A percentile compares a stretch with the other conserved stretches of the same genome.
Evolutionary conservation across 495 filamentous ascomycete species (phyloP).

Genomic region (Podospora bellae-mahoneyi): DNA sequence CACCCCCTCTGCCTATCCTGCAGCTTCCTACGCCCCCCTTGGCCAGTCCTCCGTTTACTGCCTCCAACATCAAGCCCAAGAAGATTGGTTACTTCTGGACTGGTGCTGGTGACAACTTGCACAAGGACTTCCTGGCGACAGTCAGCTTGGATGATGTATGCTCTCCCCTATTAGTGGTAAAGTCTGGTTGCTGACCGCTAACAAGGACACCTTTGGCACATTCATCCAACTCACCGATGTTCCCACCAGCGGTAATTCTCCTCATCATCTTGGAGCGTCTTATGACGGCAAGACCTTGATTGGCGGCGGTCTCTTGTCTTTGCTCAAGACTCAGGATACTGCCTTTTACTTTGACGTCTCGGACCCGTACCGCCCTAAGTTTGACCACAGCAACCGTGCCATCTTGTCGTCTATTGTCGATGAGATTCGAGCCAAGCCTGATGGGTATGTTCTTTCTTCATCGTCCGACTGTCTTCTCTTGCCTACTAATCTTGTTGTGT

Average conservation of each 20-base stretch:
- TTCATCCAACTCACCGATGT: constrained; percentile 59
- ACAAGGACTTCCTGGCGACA: constrained; percentile 60
- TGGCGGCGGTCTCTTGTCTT: constrained; percentile 58
- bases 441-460: constrained; percentile 38
- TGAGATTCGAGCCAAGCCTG: constrained; percentile 63
- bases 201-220: constrained; percentile 55
- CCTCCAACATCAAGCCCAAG: constrained; percentile 58
- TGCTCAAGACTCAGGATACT: constrained; percentile 62
- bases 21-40: constrained; percentile 57
- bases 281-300: constrained; percentile 58
- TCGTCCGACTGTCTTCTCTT: background rate
- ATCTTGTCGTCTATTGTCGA: constrained; percentile 57
- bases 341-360: constrained; percentile 61
- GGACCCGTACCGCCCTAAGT: constrained; percentile 56
- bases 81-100: constrained; percentile 67
- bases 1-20: constrained; percentile 55
- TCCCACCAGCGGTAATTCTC: constrained; percentile 58
- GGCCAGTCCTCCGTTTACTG: constrained; percentile 51
- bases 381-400: constrained; percentile 57
- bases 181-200: constrained; percentile 21
- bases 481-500: background rate
- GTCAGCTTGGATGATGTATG: constrained; percentile 57
- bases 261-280: constrained; percentile 58
- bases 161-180: background rate
- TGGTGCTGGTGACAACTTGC: constrained; percentile 56